Evolutionary conservation across 345 rosid genomes (phyloP).

Genomic region (Aquilaria yunnanensis): DNA sequence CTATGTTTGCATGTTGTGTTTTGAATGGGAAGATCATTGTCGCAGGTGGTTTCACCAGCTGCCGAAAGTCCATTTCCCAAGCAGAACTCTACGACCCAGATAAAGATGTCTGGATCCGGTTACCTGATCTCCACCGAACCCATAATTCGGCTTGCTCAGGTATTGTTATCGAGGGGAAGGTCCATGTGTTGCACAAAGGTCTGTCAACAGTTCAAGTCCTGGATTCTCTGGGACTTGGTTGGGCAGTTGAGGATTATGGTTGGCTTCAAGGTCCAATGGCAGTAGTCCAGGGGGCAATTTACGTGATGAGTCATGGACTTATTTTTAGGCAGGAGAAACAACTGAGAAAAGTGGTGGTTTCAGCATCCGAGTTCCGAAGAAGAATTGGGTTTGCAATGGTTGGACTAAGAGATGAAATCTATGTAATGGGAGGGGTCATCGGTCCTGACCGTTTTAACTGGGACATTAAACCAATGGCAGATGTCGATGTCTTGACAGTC

Average conservation of each 20-base stretch:
- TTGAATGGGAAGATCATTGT: conserved; percentile 83
- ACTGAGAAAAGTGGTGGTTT: conserved; percentile 43
- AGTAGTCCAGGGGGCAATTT: conserved; percentile 55
- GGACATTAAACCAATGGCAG: conserved; percentile 71
- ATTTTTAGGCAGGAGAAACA: conserved; percentile 59
- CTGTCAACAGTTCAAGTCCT: conserved; percentile 78
- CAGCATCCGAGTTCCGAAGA: conserved; percentile 77
- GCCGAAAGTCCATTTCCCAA: conserved; percentile 80
- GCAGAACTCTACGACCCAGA: conserved; percentile 93
- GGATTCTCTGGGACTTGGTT: conserved; percentile 50
- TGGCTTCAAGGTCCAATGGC: conserved; percentile 96
- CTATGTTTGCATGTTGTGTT: conserved; percentile 92
- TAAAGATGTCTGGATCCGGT: conserved; percentile 65
- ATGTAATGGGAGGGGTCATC: conserved; percentile 83
- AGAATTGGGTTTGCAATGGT: conserved; percentile 83
- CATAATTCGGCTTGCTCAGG: conserved; percentile 95
- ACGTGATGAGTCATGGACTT: conserved; percentile 64
- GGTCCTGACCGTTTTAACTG: conserved; percentile 82
- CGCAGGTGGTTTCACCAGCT: conserved; percentile 92
- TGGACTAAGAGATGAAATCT: conserved; percentile 65
- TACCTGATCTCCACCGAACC: conserved; percentile 80
- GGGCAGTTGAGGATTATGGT: conserved; percentile 73
- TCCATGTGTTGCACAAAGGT: conserved; percentile 88
- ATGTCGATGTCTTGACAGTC: conserved; percentile 54
- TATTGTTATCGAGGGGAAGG: conserved; percentile 54